Evolutionary conservation across 1,284 basidiomycete species (phyloP).

Genomic region (Paramarasmius palmivorus): DNA sequence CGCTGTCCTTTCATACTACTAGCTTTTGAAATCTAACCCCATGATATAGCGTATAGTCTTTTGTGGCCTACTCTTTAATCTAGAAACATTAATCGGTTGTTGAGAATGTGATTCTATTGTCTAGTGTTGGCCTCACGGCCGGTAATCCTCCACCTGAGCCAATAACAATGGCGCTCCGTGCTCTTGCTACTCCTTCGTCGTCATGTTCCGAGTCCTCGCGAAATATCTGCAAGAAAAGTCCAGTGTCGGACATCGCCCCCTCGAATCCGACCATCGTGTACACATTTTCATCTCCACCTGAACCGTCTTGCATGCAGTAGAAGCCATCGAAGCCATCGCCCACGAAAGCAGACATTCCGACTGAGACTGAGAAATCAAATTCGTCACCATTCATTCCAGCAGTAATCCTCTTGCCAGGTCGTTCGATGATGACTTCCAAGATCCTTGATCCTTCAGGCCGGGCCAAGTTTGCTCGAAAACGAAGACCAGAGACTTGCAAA

Average conservation of each 20-base stretch:
- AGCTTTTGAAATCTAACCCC: too few relatives aligned
- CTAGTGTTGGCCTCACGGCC: not conserved
- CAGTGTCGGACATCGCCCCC: constrained; percentile 17
- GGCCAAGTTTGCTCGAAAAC: constrained; percentile 13
- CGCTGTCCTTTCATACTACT: too few relatives aligned
- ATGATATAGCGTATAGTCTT: too few relatives aligned
- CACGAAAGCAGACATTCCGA: constrained; percentile 8
- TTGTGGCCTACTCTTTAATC: too few relatives aligned
- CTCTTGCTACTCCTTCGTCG: constrained; percentile 3
- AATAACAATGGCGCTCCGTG: constrained; percentile 2
- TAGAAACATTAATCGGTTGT: too few relatives aligned
- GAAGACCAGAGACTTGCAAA: constrained; percentile 17
- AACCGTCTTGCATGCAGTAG: not conserved
- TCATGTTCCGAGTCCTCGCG: not conserved
- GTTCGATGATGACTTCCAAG: not conserved
- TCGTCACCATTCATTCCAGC: not conserved
- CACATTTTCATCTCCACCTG: not conserved
- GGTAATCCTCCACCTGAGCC: not conserved
- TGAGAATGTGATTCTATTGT: not conserved
- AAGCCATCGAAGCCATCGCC: constrained; percentile 13
- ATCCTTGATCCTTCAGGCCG: constrained; percentile 12
- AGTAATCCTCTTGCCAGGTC: not conserved
- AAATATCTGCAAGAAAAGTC: constrained; percentile 17
- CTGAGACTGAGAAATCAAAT: not conserved
- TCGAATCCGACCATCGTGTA: constrained; percentile 10